Conservation (phyloP, 192 early-diverging fungal species). For the Coemansia biformis region DNA sequence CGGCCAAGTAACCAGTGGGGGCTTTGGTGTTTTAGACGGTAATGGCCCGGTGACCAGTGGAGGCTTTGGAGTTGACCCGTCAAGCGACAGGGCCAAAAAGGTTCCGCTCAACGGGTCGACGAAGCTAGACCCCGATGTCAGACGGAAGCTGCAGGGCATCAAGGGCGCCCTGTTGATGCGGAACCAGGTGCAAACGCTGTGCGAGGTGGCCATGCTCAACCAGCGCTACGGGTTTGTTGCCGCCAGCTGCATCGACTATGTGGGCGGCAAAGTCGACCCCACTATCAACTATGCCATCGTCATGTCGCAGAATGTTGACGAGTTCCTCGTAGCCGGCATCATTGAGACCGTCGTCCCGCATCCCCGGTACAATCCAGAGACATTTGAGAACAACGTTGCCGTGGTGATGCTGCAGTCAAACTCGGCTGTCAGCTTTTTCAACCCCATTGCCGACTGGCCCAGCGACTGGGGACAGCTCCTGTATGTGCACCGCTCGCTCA, state of each 20-base stretch:
- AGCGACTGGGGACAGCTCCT: constrained; percentile 6
- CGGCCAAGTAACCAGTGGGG: no score
- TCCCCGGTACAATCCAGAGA: constrained; percentile 18
- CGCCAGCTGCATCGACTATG: constrained; percentile 22
- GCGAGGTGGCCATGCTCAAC: constrained; percentile 13
- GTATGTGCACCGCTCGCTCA: constrained; percentile 10
- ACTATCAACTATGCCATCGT: constrained; percentile 3
- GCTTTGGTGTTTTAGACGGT: no score
- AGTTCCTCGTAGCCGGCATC: not conserved
- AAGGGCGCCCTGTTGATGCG: constrained; percentile 28
- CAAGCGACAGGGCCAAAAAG: not conserved
- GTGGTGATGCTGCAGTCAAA: constrained; percentile 1
- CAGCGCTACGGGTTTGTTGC: constrained; percentile 16
- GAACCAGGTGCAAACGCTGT: constrained; percentile 1
- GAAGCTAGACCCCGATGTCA: not conserved
- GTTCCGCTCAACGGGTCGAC: not conserved
- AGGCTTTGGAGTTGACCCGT: no score
- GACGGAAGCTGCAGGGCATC: constrained; percentile 4
- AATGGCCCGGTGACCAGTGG: no score
- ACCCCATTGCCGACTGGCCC: constrained; percentile 14
- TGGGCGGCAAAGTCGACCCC: not conserved
- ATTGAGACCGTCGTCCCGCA: constrained; percentile 8
- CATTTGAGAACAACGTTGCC: constrained; percentile 34
- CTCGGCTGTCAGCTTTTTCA: not conserved
- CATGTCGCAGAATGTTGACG: constrained; percentile 1